Base-by-base conservation (phyloP, 1,139 yeast species). In the Suhomyces taliae region DNA sequence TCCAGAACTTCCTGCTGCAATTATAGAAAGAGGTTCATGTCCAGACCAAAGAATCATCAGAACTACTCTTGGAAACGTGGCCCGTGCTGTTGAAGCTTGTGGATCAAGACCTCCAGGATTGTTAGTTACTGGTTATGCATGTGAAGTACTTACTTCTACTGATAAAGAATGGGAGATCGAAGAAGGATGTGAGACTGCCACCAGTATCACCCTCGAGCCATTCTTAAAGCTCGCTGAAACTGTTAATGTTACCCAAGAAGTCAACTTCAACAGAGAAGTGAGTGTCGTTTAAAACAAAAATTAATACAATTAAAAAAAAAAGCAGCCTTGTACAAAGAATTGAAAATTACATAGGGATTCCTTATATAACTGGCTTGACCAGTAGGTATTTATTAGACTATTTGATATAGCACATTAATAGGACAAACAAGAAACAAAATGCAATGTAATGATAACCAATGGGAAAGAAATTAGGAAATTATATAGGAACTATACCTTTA, bases 61-160 rank as follows among this genome's bases (percentile, higher is more conserved):
- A 53, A 88, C 97, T 0, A 78, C 82, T 1, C 69, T 93, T 44
- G 74, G 75, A 42, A 69, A 84, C 52, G 81, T 90, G 2, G 85
- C 85, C 0, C 82, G 76, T 32, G 95, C 95, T 0, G 81, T 90
- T 2, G 87, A 85, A 53, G 80, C 79, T n/a, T 80, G 83, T 43
- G 98, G 97, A 0, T 86, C 95, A 10, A 75, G 97, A 52, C 99
- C 99, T 1, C 99, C 99, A 0, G 98, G 99, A 0, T 70, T 93
- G 48, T 72, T 93, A 40, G 86, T 93, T 2, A 80, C 90, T 1
- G 98, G 99, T 0, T 73, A 78, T 55, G 87, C 95, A 0, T 90
- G 97, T 58, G 80, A 79, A 29, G 89, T 85, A 1, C 67, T 84
- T 39, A 65, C 34, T 61, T 26, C 40, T 8, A 61, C 55, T 35